phyloP scores from a whole-genome alignment of 2,329 filamentous ascomycete genomes.

The Alternaria triticina region DNA sequence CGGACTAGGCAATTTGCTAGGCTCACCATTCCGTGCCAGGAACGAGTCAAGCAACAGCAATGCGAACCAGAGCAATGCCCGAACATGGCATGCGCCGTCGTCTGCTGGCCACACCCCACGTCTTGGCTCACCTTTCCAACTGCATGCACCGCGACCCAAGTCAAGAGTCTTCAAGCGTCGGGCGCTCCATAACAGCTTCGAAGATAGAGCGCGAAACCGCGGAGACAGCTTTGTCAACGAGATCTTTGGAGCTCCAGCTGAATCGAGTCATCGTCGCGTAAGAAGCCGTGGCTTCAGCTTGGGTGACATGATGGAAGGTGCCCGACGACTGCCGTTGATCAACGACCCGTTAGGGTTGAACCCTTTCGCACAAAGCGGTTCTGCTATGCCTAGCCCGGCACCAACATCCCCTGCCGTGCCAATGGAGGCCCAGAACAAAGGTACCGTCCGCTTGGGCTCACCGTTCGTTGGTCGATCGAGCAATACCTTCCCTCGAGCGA shows the following conservation, averaged over 20 bases:
- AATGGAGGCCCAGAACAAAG: conserved; percentile 40
- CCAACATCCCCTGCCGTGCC: conserved; percentile 24
- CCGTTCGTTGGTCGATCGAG: conserved; percentile 53
- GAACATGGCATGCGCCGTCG: conserved; percentile 43
- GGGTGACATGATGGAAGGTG: conserved; percentile 61
- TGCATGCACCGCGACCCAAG: conserved; percentile 59
- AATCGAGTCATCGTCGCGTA: conserved; percentile 62
- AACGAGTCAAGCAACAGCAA: conserved; percentile 34
- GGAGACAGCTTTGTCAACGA: conserved; percentile 52
- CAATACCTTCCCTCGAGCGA: conserved; percentile 57
- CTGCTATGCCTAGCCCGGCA: conserved; percentile 36
- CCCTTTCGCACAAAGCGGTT: conserved; percentile 31
- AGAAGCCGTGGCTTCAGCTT: conserved; percentile 68
- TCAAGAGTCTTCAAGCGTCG: conserved; percentile 64
- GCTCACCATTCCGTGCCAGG: conserved; percentile 52
- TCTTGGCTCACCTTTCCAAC: conserved; percentile 61
- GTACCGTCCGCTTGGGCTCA: conserved; percentile 54
- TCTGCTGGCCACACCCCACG: conserved; percentile 32
- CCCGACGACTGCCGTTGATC: conserved; percentile 59
- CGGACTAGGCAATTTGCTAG: conserved; percentile 49
- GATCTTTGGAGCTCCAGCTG: conserved; percentile 55
- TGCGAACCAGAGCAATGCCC: conserved; percentile 36
- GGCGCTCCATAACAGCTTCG: conserved; percentile 61
- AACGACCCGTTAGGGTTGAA: conserved; percentile 53
- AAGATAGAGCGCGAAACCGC: conserved; percentile 51